These are phyloP conservation scores for Dentipellis fragilis DNA, from an alignment of 768 basidiomycete species.

Conservation along the genomic window DNA sequence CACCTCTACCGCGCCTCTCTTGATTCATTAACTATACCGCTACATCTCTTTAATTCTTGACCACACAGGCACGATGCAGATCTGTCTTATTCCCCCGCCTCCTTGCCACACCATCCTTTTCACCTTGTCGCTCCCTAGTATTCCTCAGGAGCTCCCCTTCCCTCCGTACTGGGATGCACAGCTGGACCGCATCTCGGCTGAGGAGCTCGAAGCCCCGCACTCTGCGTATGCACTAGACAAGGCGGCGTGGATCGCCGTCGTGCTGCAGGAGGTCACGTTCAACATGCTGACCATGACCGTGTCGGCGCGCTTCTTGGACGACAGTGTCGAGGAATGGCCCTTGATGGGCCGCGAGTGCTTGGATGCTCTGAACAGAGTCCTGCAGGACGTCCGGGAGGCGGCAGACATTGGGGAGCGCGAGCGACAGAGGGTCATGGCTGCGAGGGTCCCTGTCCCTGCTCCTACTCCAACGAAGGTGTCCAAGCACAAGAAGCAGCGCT, in stretches of 20 bases:
- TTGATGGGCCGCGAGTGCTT: slow-evolving; percentile 30
- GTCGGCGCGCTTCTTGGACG: slow-evolving; percentile 49
- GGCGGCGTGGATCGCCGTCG: slow-evolving; percentile 43
- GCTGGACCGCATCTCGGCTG: slow-evolving; percentile 37
- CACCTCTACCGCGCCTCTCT: no score
- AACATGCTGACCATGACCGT: slow-evolving; percentile 40
- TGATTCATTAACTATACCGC: background rate
- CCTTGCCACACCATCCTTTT: slow-evolving; percentile 49
- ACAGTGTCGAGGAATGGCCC: slow-evolving; percentile 37
- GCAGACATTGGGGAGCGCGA: slow-evolving; percentile 31
- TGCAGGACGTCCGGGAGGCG: slow-evolving; percentile 41
- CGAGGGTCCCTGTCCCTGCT: slow-evolving; percentile 5
- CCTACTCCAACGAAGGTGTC: slow-evolving; percentile 23
- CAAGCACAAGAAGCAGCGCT: slow-evolving; percentile 62
- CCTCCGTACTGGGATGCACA: slow-evolving; percentile 48
- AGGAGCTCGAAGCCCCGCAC: slow-evolving; percentile 42
- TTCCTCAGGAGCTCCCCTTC: slow-evolving; percentile 30
- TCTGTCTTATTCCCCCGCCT: slow-evolving; percentile 38
- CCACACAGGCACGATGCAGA: slow-evolving; percentile 34
- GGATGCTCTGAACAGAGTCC: slow-evolving; percentile 37
- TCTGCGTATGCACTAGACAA: slow-evolving; percentile 51
- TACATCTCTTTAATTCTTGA: background rate
- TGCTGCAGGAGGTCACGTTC: slow-evolving; percentile 52
- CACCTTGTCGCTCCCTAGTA: slow-evolving; percentile 37
- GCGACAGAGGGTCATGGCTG: slow-evolving; percentile 12